Evolutionary conservation across 2,329 filamentous ascomycete species (phyloP), one percentile per base, ranked within the genome.

Genomic region (Hypoxylon sp.): DNA sequence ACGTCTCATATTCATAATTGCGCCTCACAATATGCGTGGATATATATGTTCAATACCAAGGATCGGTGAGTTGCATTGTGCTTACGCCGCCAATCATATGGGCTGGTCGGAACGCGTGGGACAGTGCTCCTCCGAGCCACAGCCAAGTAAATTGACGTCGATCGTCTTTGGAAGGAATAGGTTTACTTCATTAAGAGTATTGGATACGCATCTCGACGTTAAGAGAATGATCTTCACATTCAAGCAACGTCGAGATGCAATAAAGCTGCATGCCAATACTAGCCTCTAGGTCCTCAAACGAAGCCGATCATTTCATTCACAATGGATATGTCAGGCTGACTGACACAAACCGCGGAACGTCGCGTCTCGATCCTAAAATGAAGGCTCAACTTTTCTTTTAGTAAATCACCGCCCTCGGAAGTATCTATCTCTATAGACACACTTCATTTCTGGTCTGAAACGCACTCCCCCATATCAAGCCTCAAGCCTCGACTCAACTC

Each of bases 361-460:
- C 13, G 8, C 22, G 5, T 35, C 13, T 54, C 35, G 25, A 42
- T 40, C 37, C 37, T 58, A 27, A 37, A 58, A 14, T 22, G 10
- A 20, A 37, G 14, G n/a, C 35, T 58, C 37, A 30, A 58, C 37
- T 14, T 40, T 11, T 40, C 57, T 20, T 46, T 54, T 22, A 44
- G 31, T 48, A 14, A 14, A 37, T 22, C 37, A 14, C 31, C 17
- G 25, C 49, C 4, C 27, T 7, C 6, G 2, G 22, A 53, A 44
- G 37, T 13, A 56, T 25, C 17, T 49, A 20, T 25, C 44, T 31
- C 30, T 42, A 17, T 37, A 33, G 30, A 31, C 8, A 20, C 48
- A 27, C 5, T 20, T 56, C 42, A 27, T 27, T 27, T 27, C 25
- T 4, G 25, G 25, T 27, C 25, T 27, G 25, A 3, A 27, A 37